Evolutionary conservation across 2,329 filamentous ascomycete genomes (phyloP), one percentile per base, ranked within the genome.

Genomic region (Pseudopithomyces maydicus): DNA sequence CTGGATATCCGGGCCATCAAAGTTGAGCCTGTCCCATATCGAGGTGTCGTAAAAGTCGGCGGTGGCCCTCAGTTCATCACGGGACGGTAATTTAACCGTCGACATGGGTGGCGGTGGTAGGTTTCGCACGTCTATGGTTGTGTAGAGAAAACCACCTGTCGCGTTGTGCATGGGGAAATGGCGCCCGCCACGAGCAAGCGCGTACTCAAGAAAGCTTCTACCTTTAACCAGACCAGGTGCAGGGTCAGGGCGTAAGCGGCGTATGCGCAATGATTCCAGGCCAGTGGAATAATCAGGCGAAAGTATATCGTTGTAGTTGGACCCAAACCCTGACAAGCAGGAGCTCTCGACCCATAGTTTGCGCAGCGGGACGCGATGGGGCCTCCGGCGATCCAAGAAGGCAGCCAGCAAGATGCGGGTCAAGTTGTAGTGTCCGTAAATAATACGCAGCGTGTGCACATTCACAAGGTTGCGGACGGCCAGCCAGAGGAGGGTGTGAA

Each of bases 311-410:
- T 58, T 47, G 15, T 63, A 63, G 14, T 63, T 53, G 3, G 62
- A 52, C 12, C 62, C 50, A 1, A 70, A 68, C 5, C 70, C 68
- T 10, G 70, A 66, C 41, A 79, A 62, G 15, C 72, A 74, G 55
- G 77, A 79, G 51, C 75, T 79, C 52, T 82, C 80, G 3, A 82
- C 66, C 80, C 80, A 82, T 5, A 82, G 70, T 50, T 69, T 76
- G 11, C 74, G 70, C 14, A 81, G 56, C 2, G 72, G 71, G 7
- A 67, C 59, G 17, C 59, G 59, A 2, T 68, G 67, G 11, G 66
- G 58, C 17, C 74, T 62, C 2, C 53, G 20, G 14, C 65, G 63
- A 42, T 77, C 70, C 26, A 81, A 72, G 57, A 81, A 75, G 26
- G 74, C 75, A 2, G 73, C 60, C 8, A 82, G 41, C 11, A 82